These are phyloP conservation scores for Cyberlindnera nakhonratchasimensis DNA, from an alignment of 805 yeast species.

Conservation along the genomic window DNA sequence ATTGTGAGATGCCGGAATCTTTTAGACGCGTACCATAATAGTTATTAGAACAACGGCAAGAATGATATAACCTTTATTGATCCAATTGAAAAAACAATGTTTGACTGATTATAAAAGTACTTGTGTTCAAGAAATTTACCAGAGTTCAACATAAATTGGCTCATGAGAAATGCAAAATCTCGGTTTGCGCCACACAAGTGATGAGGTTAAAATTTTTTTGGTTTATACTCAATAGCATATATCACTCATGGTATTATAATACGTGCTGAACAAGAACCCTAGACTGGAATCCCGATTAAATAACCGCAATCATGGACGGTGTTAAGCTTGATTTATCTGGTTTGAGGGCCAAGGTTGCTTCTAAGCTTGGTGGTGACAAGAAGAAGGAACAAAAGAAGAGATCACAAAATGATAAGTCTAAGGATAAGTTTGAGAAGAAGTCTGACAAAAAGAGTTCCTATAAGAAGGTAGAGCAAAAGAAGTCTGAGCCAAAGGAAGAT, in stretches of 20 bases:
- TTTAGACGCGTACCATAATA: too few species aligned
- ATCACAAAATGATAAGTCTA: slow-evolving; percentile 10
- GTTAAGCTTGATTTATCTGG: slow-evolving; percentile 40
- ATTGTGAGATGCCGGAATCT: too few species aligned
- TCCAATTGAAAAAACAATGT: too few species aligned
- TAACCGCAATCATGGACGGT: slow-evolving; percentile 21
- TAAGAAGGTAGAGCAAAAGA: neutral
- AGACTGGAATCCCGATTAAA: too few species aligned
- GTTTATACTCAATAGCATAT: too few species aligned
- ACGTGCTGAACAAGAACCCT: too few species aligned
- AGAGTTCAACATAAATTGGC: neutral
- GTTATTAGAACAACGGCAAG: neutral
- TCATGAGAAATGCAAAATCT: too few species aligned
- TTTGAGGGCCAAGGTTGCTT: slow-evolving; percentile 60
- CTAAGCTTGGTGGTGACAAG: slow-evolving; percentile 38
- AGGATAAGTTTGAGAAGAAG: slow-evolving; percentile 14
- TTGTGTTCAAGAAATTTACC: neutral
- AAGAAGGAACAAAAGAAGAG: slow-evolving; percentile 22
- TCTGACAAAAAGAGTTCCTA: slow-evolving; percentile 17
- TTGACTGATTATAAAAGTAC: too few species aligned
- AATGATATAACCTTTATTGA: neutral
- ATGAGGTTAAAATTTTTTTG: slow-evolving; percentile 21
- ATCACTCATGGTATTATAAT: too few species aligned
- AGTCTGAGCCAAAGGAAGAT: neutral
- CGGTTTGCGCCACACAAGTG: slow-evolving; percentile 15